Evolutionary conservation across 805 yeast species (phyloP).

Genomic region (Metschnikowia peoriensis): DNA sequence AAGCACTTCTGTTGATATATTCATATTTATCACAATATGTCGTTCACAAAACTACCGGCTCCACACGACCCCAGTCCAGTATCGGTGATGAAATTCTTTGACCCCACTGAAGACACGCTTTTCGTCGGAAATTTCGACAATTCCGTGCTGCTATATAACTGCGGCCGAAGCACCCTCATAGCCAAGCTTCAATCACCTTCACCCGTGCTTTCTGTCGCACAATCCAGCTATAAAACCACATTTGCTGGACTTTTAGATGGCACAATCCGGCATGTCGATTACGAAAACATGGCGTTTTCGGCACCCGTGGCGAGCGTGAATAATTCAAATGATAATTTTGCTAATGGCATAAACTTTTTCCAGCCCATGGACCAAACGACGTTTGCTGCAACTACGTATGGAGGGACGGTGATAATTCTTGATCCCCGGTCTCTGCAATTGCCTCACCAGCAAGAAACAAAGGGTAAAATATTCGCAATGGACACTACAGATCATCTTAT

Average conservation of each 20-base stretch:
- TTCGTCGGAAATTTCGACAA: constrained; percentile 11
- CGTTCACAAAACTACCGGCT: constrained; percentile 13
- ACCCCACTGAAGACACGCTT: constrained; percentile 14
- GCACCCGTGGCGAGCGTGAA: background rate
- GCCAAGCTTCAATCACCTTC: constrained; percentile 9
- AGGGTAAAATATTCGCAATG: constrained; percentile 60
- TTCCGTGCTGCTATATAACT: constrained; percentile 13
- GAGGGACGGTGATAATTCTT: constrained; percentile 11
- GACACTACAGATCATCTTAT: constrained; percentile 47
- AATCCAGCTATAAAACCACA: constrained; percentile 28
- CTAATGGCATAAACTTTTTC: constrained; percentile 20
- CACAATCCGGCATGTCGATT: constrained; percentile 48
- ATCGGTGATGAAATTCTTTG: constrained; percentile 8
- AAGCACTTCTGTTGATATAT: background rate
- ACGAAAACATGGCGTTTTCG: constrained; percentile 35
- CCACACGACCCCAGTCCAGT: constrained; percentile 4
- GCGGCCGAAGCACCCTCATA: constrained; percentile 1
- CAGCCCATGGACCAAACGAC: constrained; percentile 9
- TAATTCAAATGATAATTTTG: background rate
- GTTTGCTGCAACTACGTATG: constrained; percentile 19
- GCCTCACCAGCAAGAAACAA: constrained; percentile 20
- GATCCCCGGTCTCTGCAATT: constrained; percentile 14
- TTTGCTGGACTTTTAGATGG: constrained; percentile 57
- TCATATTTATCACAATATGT: constrained; percentile 1
- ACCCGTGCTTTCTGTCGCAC: constrained; percentile 31